Evolutionary conservation across 768 basidiomycete genomes (phyloP).

Genomic region (Dacryopinax spathularia): DNA sequence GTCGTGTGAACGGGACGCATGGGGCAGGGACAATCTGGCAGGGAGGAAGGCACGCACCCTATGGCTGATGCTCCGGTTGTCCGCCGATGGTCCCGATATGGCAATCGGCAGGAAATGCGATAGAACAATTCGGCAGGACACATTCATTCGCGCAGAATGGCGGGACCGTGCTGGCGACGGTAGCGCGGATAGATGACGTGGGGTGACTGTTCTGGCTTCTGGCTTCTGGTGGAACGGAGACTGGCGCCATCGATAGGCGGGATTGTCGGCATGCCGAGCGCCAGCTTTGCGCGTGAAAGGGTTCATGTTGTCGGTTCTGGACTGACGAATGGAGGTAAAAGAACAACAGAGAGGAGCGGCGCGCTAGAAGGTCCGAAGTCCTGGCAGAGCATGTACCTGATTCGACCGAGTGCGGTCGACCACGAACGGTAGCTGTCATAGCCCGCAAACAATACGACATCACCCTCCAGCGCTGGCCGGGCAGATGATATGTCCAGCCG

Average conservation of each 20-base stretch:
- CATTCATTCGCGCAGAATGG: neutral
- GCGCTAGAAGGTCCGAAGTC: neutral
- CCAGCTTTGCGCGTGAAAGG: neutral
- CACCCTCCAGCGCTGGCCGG: no score
- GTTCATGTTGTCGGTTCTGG: neutral
- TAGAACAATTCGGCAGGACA: neutral
- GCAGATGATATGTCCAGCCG: no score
- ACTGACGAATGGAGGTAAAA: neutral
- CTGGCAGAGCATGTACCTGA: neutral
- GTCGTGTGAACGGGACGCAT: neutral
- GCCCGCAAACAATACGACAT: neutral
- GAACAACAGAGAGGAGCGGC: neutral
- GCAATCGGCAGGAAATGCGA: neutral
- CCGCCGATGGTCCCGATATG: slow-evolving; percentile 1
- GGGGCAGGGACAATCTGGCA: neutral
- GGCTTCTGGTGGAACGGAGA: neutral
- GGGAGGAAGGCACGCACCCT: neutral
- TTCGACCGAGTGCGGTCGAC: neutral
- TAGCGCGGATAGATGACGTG: neutral
- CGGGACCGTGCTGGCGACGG: neutral
- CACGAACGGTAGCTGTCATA: neutral
- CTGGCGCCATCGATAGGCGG: no score
- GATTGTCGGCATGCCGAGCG: no score
- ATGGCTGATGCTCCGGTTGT: neutral
- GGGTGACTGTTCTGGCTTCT: neutral